Evolutionary conservation across 140 eudicot genomes (phyloP), one percentile per base, ranked within the genome.

Genomic region (Senecio squalidus): DNA sequence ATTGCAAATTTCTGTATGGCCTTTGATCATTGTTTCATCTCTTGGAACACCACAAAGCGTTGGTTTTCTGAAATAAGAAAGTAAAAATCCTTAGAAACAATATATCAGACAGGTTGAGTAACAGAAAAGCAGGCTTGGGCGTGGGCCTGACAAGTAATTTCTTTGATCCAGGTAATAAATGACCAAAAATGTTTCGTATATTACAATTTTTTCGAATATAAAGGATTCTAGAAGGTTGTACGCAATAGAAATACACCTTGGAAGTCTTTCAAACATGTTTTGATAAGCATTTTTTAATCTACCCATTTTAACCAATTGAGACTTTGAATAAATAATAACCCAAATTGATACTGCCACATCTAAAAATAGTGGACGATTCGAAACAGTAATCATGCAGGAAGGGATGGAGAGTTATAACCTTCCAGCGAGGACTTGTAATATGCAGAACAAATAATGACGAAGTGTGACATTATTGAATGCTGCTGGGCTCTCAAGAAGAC

Each of bases 41-140:
- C 96, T 77, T 18, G 95, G 99, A 29, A 88, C 82, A 31, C 95
- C 96, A 60, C 80, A 88, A 21, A 93, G 99, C 17, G 99, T 93
- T 25, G 99, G 99, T 5, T 84, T 76, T 77, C 98, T 86, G 78
- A 51, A 73, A 61, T n/a, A 16, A 8, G 44, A 28, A 74, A 27
- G 22, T 50, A 50, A 27, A 28, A 72, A 44, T 55, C 1, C 25
- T 28, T 25, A 18, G 6, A 29, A 41, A 60, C 6, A 27, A 23
- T 20, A 31, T 5, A 56, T 28, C 29, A 25, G 13, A 44, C 58
- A 44, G 53, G 15, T 1, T 36, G 5, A 11, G 7, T 1, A 33
- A 33, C 9, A 6, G n/a, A n/a, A 5, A 4, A n/a, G 27, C 21
- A 0, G 13, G 53, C 9, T 46, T 1, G 7, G 53, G 7, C 18